Evolutionary conservation across 495 filamentous ascomycete species (phyloP), one percentile per base, ranked within the genome.

Genomic region (Podospora pseudocomata): DNA sequence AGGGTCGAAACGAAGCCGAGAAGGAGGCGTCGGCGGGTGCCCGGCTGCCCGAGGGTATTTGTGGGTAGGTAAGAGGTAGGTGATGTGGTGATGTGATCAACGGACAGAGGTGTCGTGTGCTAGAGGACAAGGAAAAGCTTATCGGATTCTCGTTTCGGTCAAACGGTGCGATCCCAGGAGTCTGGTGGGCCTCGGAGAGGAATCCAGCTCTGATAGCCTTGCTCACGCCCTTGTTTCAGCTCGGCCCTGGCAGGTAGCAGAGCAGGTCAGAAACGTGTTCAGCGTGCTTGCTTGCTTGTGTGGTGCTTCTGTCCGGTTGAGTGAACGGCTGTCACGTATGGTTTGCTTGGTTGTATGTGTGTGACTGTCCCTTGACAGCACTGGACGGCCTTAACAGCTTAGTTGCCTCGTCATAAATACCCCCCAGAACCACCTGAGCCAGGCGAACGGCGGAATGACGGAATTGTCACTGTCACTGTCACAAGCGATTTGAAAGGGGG

Each of bases 1-100:
- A 68, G n/a, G 66, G 18, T 26, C 18, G 55, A 58, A 58, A 58
- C 55, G 55, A 58, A 20, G n/a, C 23, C n/a, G 55, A 26, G 55
- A 58, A 58, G 23, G 16, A 58, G 55, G 55, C 55, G 55, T 26
- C 55, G 55, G 55, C 55, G 55, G 55, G 55, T 58, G 55, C n/a
- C 55, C 55, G 55, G 39, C 39, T 49, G 39, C 2, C 39, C 23
- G 55, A 58, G 23, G 55, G 23, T 58, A 26, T 58, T 20, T 58
- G 23, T n/a, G 55, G 26, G 39, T 49, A 39, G 11, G 39, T 49
- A 16, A 16, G 39, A 11, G 5, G 5, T 49, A 49, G 9, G 39
- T 11, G 15, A 49, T 11, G 34, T 39, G 39, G 9, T 49, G 39
- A 11, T 3, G 11, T 49, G 9, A 13, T 49, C 39, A 49, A 49